These are phyloP conservation scores for Leccinum subtestaceum DNA, from an alignment of 768 basidiomycete genomes.

Conservation along the genomic window DNA sequence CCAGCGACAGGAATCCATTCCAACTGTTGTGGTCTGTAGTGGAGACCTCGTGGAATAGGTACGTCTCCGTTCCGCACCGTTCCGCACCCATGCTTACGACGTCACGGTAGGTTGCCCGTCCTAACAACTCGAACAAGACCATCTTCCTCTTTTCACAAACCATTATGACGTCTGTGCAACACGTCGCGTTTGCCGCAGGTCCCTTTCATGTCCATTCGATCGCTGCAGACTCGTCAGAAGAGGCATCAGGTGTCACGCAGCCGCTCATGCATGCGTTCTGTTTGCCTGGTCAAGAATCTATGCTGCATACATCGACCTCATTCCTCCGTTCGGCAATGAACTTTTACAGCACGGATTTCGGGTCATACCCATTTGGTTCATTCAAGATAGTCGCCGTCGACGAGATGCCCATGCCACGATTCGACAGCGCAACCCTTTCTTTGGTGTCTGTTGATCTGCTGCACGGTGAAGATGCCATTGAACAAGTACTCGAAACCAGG, in stretches of 20 bases:
- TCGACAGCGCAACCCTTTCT: constrained; percentile 82
- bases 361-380: constrained; percentile 93
- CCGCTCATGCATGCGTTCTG: constrained; percentile 89
- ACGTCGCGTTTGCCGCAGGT: constrained; percentile 93
- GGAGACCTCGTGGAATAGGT: constrained; percentile 96
- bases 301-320: constrained; percentile 65
- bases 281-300: constrained; percentile 80
- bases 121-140: constrained; percentile 88
- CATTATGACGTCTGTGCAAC: constrained; percentile 89
- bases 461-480: constrained; percentile 85
- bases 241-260: constrained; percentile 60
- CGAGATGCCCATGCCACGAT: constrained; percentile 75
- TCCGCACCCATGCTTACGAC: constrained; percentile 7
- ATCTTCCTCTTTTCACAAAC: constrained; percentile 92
- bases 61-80: constrained; percentile 22
- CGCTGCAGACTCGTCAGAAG: constrained; percentile 60
- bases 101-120: constrained; percentile 74
- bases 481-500: constrained; percentile 88
- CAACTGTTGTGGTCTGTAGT: constrained; percentile 88
- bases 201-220: constrained; percentile 83
- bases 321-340: constrained; percentile 88
- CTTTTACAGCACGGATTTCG: constrained; percentile 88
- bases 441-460: constrained; percentile 78
- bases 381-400: constrained; percentile 95
- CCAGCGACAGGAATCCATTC: constrained; percentile 58